Conservation (phyloP, 306 rosid species). For the Fagus sylvatica region DNA sequence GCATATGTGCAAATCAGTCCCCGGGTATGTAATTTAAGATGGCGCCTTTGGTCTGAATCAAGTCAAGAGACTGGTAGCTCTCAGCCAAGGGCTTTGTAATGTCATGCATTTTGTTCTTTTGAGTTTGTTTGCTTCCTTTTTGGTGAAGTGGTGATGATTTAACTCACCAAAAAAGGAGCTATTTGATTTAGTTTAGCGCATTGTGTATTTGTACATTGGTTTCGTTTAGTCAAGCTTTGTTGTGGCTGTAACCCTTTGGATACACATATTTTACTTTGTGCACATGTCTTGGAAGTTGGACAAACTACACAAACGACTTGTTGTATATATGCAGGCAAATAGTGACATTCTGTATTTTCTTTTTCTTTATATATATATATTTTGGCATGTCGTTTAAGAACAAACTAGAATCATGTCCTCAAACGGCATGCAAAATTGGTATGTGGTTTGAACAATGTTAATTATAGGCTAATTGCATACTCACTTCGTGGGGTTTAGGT, state of each 20-base stretch:
- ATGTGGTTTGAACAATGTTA: too few relatives aligned
- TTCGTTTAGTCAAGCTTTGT: conserved; percentile 55
- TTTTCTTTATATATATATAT: too few relatives aligned
- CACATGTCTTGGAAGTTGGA: too few relatives aligned
- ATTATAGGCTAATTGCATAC: too few relatives aligned
- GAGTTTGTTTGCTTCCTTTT: conserved; percentile 58
- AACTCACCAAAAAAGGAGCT: conserved; percentile 16
- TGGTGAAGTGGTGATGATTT: conserved; percentile 63
- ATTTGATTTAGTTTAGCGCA: conserved; percentile 25
- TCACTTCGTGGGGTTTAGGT: too few relatives aligned
- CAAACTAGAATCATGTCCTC: too few relatives aligned
- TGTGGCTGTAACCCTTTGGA: conserved; percentile 38
- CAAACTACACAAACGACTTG: too few relatives aligned
- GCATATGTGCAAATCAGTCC: conserved; percentile 41
- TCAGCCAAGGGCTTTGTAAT: conserved; percentile 41
- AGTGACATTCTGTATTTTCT: too few relatives aligned
- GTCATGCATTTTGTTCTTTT: conserved; percentile 39
- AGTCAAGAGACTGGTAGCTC: conserved; percentile 39
- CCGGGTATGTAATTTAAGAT: conserved; percentile 53
- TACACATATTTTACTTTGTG: neutral
- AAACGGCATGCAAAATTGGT: too few relatives aligned
- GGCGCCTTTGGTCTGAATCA: conserved; percentile 53
- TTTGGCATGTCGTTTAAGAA: too few relatives aligned
- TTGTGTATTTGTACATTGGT: conserved; percentile 60
- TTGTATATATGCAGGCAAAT: too few relatives aligned